These are phyloP conservation scores for Penicillium sp. DNA, from an alignment of 2,329 filamentous ascomycete species.

Conservation along the genomic window DNA sequence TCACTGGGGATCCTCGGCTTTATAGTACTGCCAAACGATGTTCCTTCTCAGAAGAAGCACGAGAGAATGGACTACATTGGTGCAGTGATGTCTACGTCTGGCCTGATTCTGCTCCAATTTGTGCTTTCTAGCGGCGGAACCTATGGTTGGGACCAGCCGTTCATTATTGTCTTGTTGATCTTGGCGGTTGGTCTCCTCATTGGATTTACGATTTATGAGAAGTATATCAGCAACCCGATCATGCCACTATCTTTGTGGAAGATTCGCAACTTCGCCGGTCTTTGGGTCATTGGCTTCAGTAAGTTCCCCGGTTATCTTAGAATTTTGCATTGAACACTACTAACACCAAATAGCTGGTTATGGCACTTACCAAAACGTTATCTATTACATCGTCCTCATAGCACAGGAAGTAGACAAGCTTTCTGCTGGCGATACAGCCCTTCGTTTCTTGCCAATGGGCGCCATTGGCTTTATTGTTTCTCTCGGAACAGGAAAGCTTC, in stretches of 20 bases:
- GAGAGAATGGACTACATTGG: constrained; percentile 45
- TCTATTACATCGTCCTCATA: constrained; percentile 46
- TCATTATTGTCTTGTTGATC: constrained; percentile 46
- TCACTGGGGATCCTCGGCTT: constrained; percentile 32
- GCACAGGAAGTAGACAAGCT: constrained; percentile 43
- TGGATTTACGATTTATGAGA: constrained; percentile 43
- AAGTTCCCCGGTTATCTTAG: constrained; percentile 4
- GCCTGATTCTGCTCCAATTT: constrained; percentile 47
- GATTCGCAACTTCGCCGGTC: constrained; percentile 46
- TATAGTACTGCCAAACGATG: constrained; percentile 42
- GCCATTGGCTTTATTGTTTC: constrained; percentile 40
- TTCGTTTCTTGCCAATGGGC: constrained; percentile 46
- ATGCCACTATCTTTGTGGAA: constrained; percentile 51
- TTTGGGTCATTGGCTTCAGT: constrained; percentile 49
- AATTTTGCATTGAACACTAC: not conserved
- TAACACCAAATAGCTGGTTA: constrained; percentile 36
- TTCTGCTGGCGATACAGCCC: constrained; percentile 40
- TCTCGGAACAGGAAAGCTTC: constrained; percentile 36
- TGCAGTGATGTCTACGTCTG: constrained; percentile 43
- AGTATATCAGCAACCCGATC: constrained; percentile 47
- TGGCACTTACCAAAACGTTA: constrained; percentile 45
- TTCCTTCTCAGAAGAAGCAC: constrained; percentile 31
- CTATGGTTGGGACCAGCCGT: constrained; percentile 49
- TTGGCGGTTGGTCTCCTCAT: constrained; percentile 40
- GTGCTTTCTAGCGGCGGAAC: constrained; percentile 47